Percentiles rank a stretch among this genome's conserved stretches.
Evolutionary conservation across 805 yeast species (phyloP).

Genomic region (Candida takata): DNA sequence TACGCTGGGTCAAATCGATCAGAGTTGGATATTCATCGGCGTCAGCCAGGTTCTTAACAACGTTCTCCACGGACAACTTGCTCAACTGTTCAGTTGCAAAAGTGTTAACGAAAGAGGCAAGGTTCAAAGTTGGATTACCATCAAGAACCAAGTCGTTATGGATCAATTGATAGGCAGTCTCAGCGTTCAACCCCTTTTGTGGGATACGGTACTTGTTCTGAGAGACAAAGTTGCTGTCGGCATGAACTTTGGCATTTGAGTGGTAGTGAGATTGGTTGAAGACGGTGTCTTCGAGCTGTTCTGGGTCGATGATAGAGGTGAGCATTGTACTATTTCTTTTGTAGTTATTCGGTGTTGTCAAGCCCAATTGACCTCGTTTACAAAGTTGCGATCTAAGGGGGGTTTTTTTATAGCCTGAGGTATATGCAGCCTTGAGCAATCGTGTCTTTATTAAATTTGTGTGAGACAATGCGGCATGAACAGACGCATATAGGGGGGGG

Average conservation of each 20-base stretch:
- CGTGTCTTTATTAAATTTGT: too few species aligned
- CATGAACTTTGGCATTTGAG: slow-evolving; percentile 5
- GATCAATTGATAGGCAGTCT: slow-evolving; percentile 53
- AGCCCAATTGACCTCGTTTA: too few species aligned
- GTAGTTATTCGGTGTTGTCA: background rate
- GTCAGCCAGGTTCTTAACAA: slow-evolving; percentile 86
- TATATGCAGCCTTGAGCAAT: too few species aligned
- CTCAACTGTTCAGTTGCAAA: slow-evolving; percentile 46
- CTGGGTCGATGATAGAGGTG: slow-evolving; percentile 25
- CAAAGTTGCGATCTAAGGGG: too few species aligned
- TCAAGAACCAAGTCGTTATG: slow-evolving; percentile 73
- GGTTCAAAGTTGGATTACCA: slow-evolving; percentile 75
- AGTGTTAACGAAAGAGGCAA: slow-evolving; percentile 89
- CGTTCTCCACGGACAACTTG: slow-evolving; percentile 56
- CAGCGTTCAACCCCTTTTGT: slow-evolving; percentile 42
- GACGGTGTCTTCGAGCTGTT: slow-evolving; percentile 25
- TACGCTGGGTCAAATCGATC: slow-evolving; percentile 71
- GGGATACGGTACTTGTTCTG: slow-evolving; percentile 53
- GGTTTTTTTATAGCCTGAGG: too few species aligned
- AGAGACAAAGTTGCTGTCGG: slow-evolving; percentile 15
- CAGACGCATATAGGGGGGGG: too few species aligned
- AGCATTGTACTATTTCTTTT: slow-evolving; percentile 13
- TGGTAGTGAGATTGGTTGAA: slow-evolving; percentile 23
- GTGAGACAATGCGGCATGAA: too few species aligned
- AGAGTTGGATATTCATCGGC: slow-evolving; percentile 89